Conservation (phyloP, 1,284 basidiomycete genomes). For the Puccinia horiana region DNA sequence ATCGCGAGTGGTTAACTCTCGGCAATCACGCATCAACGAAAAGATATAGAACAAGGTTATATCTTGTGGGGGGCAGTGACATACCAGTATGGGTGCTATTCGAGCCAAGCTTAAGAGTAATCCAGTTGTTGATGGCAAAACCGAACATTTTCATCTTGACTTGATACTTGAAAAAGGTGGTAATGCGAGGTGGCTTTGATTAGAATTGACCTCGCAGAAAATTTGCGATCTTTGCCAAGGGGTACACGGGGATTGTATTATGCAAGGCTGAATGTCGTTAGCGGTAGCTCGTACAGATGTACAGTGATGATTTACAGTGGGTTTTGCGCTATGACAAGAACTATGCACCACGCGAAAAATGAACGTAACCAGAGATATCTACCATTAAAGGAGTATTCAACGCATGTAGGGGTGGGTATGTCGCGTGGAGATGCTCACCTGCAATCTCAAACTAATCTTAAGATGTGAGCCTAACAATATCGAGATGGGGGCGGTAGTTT, state of each 20-base stretch:
- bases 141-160: constrained; percentile 17
- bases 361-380: not conserved
- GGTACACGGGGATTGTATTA: not conserved
- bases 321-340: not conserved
- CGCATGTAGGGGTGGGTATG: not conserved
- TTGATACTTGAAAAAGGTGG: not conserved
- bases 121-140: constrained; percentile 5
- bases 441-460: not conserved
- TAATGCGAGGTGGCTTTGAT: not conserved
- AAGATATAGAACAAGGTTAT: not conserved
- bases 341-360: not conserved
- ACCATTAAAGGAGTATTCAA: not conserved
- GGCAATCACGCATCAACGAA: too few relatives aligned
- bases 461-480: not conserved
- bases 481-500: not conserved
- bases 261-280: too few relatives aligned
- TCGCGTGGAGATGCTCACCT: not conserved
- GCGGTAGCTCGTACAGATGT: too few relatives aligned
- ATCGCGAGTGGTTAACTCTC: too few relatives aligned
- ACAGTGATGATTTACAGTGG: not conserved
- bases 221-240: not conserved
- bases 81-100: not conserved
- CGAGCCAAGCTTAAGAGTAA: not conserved
- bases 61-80: not conserved
- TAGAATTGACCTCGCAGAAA: not conserved